Conservation (phyloP, 2,329 filamentous ascomycete genomes). For the Lizonia empirigonia region DNA sequence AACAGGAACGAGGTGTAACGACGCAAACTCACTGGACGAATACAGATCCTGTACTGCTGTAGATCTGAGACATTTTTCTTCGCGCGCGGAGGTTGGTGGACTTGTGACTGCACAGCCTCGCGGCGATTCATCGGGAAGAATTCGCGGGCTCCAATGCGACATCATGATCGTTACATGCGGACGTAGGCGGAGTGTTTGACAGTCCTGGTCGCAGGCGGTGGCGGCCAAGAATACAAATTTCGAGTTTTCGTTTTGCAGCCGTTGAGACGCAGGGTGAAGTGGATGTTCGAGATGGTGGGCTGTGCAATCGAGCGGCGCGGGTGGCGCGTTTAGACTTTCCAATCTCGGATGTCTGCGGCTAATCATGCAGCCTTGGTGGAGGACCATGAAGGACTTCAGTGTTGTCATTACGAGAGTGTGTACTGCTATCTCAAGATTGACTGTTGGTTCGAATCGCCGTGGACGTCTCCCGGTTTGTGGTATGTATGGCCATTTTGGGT, state of each 20-base stretch:
- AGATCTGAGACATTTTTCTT: conserved; percentile 8
- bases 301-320: conserved; percentile 7
- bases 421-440: too few species aligned
- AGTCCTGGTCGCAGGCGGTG: neutral
- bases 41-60: neutral
- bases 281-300: conserved; percentile 14
- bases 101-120: conserved; percentile 10
- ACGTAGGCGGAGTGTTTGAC: neutral
- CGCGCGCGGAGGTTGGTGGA: neutral
- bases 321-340: conserved; percentile 11
- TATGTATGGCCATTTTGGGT: too few species aligned
- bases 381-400: neutral
- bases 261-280: neutral
- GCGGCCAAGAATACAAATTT: neutral
- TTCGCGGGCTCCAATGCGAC: neutral
- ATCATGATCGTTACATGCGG: neutral
- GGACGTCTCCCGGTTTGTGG: too few species aligned
- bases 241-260: neutral
- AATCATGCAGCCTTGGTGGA: neutral
- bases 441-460: too few species aligned
- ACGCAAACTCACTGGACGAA: neutral
- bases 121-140: neutral
- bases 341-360: conserved; percentile 1
- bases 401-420: neutral
- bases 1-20: neutral